Evolutionary conservation across 176 grass and related monocot species (phyloP).

Genomic region (Saccharum spontaneum): DNA sequence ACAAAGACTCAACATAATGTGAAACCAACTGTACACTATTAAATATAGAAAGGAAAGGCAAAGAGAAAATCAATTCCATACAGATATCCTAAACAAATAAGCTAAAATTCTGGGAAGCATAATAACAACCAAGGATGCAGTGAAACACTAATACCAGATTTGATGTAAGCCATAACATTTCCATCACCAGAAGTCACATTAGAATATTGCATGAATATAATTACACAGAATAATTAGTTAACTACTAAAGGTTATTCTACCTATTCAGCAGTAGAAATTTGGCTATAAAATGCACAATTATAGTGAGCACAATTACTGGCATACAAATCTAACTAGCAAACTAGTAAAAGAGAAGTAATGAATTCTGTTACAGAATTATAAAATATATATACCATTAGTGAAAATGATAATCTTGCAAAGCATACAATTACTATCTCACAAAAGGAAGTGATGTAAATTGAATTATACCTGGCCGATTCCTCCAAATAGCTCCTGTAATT

Average conservation of each 20-base stretch:
- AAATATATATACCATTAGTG: neutral
- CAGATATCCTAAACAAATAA: neutral
- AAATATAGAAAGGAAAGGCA: neutral
- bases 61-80: neutral
- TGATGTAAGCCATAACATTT: neutral
- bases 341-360: neutral
- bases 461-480: slow-evolving; percentile 85
- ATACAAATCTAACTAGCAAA: neutral
- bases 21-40: slow-evolving; percentile 12
- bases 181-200: neutral
- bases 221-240: neutral
- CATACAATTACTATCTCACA: neutral
- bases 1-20: neutral
- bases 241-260: neutral
- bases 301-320: neutral
- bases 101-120: neutral
- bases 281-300: neutral
- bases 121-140: neutral
- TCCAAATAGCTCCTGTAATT: slow-evolving; percentile 92
- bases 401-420: neutral
- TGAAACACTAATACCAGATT: slow-evolving; percentile 1
- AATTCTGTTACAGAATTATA: neutral
- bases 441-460: neutral
- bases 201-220: slow-evolving; percentile 13
- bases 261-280: neutral